These are phyloP conservation scores for Phytophthora pisi DNA, from an alignment of 352 stramenopile species.

Conservation along the genomic window DNA sequence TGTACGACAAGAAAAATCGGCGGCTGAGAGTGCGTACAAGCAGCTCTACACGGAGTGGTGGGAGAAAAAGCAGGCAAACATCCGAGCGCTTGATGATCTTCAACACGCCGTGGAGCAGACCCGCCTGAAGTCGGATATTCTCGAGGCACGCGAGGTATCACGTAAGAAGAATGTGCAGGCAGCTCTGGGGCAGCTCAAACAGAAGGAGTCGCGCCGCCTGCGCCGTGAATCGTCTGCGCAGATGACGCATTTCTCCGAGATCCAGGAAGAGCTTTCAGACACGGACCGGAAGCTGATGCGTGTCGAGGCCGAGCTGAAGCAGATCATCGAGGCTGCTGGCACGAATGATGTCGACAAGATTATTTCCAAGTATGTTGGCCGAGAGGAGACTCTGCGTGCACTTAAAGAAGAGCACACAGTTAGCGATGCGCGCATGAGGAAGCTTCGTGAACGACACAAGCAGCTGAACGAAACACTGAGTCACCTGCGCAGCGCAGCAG, in stretches of 20 bases:
- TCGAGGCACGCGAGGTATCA: slow-evolving; percentile 77
- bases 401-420: slow-evolving; percentile 82
- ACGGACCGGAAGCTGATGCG: slow-evolving; percentile 71
- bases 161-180: slow-evolving; percentile 77
- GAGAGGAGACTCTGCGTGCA: slow-evolving; percentile 72
- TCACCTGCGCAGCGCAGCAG: slow-evolving; percentile 64
- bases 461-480: slow-evolving; percentile 71
- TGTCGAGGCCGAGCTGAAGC: slow-evolving; percentile 76
- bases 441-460: slow-evolving; percentile 80
- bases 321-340: slow-evolving; percentile 75
- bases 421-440: slow-evolving; percentile 74
- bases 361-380: slow-evolving; percentile 72
- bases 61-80: slow-evolving; percentile 78
- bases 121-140: slow-evolving; percentile 72
- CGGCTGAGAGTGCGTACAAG: slow-evolving; percentile 67
- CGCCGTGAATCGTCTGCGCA: slow-evolving; percentile 77
- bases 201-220: slow-evolving; percentile 71
- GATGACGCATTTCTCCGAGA: slow-evolving; percentile 80
- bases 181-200: slow-evolving; percentile 71
- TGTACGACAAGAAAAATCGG: slow-evolving; percentile 74
- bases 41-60: slow-evolving; percentile 68
- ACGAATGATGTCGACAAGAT: slow-evolving; percentile 87
- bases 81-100: slow-evolving; percentile 74
- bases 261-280: slow-evolving; percentile 78
- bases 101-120: slow-evolving; percentile 80